Evolutionary conservation across 768 basidiomycete genomes (phyloP), one percentile per base, ranked within the genome.

Genomic region (Collybia sordida): DNA sequence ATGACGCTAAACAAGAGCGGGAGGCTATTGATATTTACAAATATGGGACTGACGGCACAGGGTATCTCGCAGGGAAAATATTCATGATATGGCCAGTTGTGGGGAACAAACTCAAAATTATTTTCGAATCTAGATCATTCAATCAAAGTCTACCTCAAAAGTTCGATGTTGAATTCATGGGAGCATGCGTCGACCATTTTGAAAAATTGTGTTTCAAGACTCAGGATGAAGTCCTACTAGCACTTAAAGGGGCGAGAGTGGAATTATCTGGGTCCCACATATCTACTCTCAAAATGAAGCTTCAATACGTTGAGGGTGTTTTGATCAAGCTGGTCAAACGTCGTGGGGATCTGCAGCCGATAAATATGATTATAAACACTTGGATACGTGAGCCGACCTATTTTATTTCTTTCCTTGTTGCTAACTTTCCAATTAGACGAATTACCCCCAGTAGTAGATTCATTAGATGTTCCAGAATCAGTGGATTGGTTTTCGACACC

Each of bases 41-140:
- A 22, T 53, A 57, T 45, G 56, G 59, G 18, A 51, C 55, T 1
- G 64, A 71, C 22, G 69, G 64, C 7, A 59, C 62, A 0, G 73
- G 76, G 2, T 78, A 69, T 55, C 60, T 82, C 3, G 58, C 68
- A 27, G 74, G 72, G 42, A 68, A 55, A 34, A 61, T 78, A 9
- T 68, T 63, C 55, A 81, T 81, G 79, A 59, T 64, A 44, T 81
- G 78, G 75, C 55, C 53, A 12, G 66, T 67, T 3, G 58, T 65
- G 3, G 58, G 57, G 5, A 58, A 59, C 37, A 60, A 59, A 22
- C 60, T 63, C 37, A 67, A 66, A 35, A 53, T 74, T 17, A 68
- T 70, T 4, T 22, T 70, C n/a, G 59, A 67, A 44, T 54, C 50
- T 22, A 66, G 48, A 39, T 40, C 43, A 50, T 2, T 3, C 9